phyloP scores from a whole-genome alignment of 768 basidiomycete species.

The Termitomyces titanicus region DNA sequence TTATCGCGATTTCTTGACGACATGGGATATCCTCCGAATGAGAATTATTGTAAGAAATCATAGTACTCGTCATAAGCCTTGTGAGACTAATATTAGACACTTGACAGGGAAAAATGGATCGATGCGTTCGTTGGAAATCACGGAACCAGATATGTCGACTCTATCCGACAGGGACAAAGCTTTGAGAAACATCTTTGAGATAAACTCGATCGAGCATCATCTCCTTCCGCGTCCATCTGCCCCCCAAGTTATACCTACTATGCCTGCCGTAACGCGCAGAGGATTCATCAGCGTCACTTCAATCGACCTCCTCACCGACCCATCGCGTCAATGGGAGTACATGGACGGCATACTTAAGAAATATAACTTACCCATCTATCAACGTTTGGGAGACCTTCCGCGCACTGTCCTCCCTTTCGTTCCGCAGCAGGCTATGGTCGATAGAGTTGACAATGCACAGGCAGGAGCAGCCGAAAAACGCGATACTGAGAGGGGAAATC shows the following conservation, averaged over 20 bases:
- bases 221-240: conserved; percentile 10
- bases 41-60: conserved; percentile 7
- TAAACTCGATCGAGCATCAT: conserved; percentile 14
- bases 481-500: neutral
- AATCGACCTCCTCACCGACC: conserved; percentile 12
- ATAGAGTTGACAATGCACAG: conserved; percentile 4
- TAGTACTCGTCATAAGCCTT: neutral
- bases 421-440: conserved; percentile 8
- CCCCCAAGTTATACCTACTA: neutral
- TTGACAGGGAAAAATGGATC: conserved; percentile 10
- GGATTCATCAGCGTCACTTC: conserved; percentile 12
- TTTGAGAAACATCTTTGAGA: conserved; percentile 10
- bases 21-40: conserved; percentile 8
- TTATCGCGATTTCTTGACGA: conserved; percentile 15
- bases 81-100: neutral
- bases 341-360: conserved; percentile 7
- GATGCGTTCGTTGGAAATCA: conserved; percentile 2
- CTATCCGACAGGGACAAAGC: conserved; percentile 5
- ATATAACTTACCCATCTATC: conserved; percentile 12
- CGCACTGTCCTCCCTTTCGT: conserved; percentile 9
- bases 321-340: conserved; percentile 9
- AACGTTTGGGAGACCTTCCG: conserved; percentile 14
- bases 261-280: conserved; percentile 15
- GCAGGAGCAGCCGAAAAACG: conserved; percentile 2
- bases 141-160: neutral